Percentiles rank a stretch among this genome's conserved stretches.
Conservation (phyloP, 176 grass and related monocot species). For the Zoysia pacifica region DNA sequence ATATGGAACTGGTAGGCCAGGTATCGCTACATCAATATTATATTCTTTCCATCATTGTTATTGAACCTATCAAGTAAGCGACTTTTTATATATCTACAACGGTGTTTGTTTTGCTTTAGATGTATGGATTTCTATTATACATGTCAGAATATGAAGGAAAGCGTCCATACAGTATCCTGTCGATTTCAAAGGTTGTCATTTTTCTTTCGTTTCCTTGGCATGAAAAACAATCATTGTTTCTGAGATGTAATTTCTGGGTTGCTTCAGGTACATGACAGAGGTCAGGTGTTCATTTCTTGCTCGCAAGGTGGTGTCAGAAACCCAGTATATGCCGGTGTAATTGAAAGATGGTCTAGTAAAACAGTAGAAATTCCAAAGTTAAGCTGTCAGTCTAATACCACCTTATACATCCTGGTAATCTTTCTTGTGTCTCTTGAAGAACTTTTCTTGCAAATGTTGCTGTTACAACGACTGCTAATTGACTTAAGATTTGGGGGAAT, state of each 20-base stretch:
- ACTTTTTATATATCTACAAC: slow-evolving; percentile 24
- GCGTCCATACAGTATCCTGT: slow-evolving; percentile 52
- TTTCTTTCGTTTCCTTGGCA: slow-evolving; percentile 5
- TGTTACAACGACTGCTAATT: slow-evolving; percentile 10
- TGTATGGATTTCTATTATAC: slow-evolving; percentile 92
- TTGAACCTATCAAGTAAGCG: slow-evolving; percentile 13
- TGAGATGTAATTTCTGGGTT: slow-evolving; percentile 40
- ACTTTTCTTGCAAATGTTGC: neutral
- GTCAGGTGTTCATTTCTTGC: slow-evolving; percentile 91
- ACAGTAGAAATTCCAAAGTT: slow-evolving; percentile 64
- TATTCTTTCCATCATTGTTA: slow-evolving; percentile 3
- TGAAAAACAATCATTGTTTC: slow-evolving; percentile 28
- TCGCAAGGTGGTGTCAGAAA: slow-evolving; percentile 47
- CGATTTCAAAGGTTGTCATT: slow-evolving; percentile 70
- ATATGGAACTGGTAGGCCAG: slow-evolving; percentile 85
- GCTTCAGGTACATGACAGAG: slow-evolving; percentile 92
- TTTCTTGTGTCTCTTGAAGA: neutral
- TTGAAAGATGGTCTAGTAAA: slow-evolving; percentile 91
- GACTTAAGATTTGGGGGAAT: neutral
- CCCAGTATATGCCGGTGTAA: slow-evolving; percentile 61
- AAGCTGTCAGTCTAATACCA: slow-evolving; percentile 65
- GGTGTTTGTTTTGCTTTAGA: slow-evolving; percentile 66
- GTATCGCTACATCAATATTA: slow-evolving; percentile 38
- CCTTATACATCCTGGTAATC: slow-evolving; percentile 86
- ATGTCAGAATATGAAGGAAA: slow-evolving; percentile 65